These are phyloP conservation scores for Sanghuangporus weigelae DNA, from an alignment of 1,284 basidiomycete species.

Conservation along the genomic window DNA sequence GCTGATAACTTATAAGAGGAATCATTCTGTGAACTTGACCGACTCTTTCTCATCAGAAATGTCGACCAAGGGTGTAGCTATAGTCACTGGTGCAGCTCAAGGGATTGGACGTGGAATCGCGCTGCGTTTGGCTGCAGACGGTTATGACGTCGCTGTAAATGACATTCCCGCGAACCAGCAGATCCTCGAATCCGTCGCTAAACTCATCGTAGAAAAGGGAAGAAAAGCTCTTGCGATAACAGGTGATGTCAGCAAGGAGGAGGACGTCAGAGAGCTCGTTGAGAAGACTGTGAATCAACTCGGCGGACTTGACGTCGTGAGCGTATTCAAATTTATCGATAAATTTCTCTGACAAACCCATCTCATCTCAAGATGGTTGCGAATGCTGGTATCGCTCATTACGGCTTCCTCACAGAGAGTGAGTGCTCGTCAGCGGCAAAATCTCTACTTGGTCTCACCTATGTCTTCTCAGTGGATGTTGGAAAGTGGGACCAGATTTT, in stretches of 20 bases:
- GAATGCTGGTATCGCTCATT: constrained; percentile 16
- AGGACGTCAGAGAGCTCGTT: constrained; percentile 6
- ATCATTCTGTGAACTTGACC: background rate
- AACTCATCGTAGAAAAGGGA: constrained; percentile 6
- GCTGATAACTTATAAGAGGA: background rate
- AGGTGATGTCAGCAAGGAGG: constrained; percentile 9
- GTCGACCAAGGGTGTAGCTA: constrained; percentile 8
- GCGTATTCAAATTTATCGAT: background rate
- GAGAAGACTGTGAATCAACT: constrained; percentile 3
- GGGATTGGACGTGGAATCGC: constrained; percentile 21
- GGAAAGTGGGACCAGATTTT: constrained; percentile 17
- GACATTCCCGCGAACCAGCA: constrained; percentile 11
- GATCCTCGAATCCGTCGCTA: background rate
- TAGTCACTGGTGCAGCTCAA: constrained; percentile 22
- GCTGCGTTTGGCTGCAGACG: constrained; percentile 18
- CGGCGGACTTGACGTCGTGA: constrained; percentile 11
- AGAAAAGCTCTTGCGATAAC: background rate
- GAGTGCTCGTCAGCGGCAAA: background rate
- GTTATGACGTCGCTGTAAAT: constrained; percentile 19
- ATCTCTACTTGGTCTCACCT: background rate
- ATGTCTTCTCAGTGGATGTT: constrained; percentile 13
- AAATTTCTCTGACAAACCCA: background rate
- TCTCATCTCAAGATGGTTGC: constrained; percentile 16
- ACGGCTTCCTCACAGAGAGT: constrained; percentile 3
- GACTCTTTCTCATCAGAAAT: background rate